Evolutionary conservation across 2,329 filamentous ascomycete species (phyloP).

Genomic region (Fusarium torreyae): DNA sequence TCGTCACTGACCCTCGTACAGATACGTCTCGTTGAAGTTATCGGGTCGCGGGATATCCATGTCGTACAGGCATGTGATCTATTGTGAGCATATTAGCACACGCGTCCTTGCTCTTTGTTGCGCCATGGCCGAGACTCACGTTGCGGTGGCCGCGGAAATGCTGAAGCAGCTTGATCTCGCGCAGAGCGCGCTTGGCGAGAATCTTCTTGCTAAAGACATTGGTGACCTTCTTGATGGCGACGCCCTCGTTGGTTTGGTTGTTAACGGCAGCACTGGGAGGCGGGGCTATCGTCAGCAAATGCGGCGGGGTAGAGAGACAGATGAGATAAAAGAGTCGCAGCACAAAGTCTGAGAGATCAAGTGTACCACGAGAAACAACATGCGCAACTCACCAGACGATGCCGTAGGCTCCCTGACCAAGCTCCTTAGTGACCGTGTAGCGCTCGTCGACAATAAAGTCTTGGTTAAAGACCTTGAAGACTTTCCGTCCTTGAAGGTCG

Average conservation of each 20-base stretch:
- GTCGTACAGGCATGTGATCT: conserved; percentile 99
- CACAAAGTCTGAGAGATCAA: conserved; percentile 17
- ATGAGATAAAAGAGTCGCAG: conserved; percentile 34
- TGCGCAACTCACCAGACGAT: conserved; percentile 87
- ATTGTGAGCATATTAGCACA: conserved; percentile 38
- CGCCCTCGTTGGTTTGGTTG: conserved; percentile 89
- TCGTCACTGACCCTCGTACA: conserved; percentile 86
- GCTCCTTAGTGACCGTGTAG: conserved; percentile 98
- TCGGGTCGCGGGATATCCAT: conserved; percentile 99
- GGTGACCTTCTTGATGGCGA: conserved; percentile 99
- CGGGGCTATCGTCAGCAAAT: conserved; percentile 50
- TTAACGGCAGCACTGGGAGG: conserved; percentile 87
- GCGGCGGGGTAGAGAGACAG: conserved; percentile 50
- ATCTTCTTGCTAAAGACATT: conserved; percentile 99
- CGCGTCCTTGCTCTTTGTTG: conserved; percentile 18
- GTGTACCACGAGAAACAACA: conserved; percentile 5
- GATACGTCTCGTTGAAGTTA: conserved; percentile 98
- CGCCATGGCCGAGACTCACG: conserved; percentile 64
- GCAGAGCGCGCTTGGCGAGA: conserved; percentile 94
- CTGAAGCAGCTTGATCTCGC: conserved; percentile 98
- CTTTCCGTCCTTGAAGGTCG: conserved; percentile 76
- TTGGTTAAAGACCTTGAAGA: conserved; percentile 99
- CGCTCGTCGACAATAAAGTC: conserved; percentile 99
- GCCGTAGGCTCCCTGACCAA: conserved; percentile 97
- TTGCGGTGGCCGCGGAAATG: conserved; percentile 95